Conservation (phyloP, 2,329 filamentous ascomycete genomes). For the Fusarium palustre region DNA sequence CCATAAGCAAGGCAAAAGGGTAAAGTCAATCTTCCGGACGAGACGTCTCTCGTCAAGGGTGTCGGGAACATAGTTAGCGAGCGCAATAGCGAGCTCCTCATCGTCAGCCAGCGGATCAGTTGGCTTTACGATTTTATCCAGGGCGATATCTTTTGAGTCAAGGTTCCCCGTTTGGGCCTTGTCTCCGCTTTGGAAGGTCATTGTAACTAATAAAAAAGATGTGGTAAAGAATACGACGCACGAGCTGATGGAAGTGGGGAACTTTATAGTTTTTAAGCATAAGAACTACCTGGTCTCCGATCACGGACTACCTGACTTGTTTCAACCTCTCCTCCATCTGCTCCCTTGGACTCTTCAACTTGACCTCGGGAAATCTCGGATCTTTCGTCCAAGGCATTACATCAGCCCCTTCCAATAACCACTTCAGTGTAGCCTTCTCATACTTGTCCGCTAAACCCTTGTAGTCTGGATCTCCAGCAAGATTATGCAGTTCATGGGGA, state of each 20-base stretch:
- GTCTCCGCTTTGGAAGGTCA: too few relatives aligned
- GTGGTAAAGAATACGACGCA: too few relatives aligned
- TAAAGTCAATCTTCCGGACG: slow-evolving; percentile 59
- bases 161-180: too few relatives aligned
- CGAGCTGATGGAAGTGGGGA: too few relatives aligned
- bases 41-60: slow-evolving; percentile 51
- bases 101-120: not conserved
- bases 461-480: slow-evolving; percentile 49
- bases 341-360: too few relatives aligned
- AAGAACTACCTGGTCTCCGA: too few relatives aligned
- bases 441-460: slow-evolving; percentile 34
- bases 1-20: slow-evolving; percentile 62
- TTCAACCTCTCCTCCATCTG: too few relatives aligned
- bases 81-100: slow-evolving; percentile 9
- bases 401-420: slow-evolving; percentile 53
- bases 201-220: too few relatives aligned
- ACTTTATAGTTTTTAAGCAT: too few relatives aligned
- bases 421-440: slow-evolving; percentile 52
- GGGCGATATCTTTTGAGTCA: too few relatives aligned
- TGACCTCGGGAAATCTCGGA: slow-evolving; percentile 45
- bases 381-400: slow-evolving; percentile 53
- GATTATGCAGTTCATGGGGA: slow-evolving; percentile 54
- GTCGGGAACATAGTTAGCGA: slow-evolving; percentile 22
- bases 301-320: too few relatives aligned
- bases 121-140: too few relatives aligned